Evolutionary conservation across 2,329 filamentous ascomycete genomes (phyloP).

Genomic region (Aureobasidium melanogenum): DNA sequence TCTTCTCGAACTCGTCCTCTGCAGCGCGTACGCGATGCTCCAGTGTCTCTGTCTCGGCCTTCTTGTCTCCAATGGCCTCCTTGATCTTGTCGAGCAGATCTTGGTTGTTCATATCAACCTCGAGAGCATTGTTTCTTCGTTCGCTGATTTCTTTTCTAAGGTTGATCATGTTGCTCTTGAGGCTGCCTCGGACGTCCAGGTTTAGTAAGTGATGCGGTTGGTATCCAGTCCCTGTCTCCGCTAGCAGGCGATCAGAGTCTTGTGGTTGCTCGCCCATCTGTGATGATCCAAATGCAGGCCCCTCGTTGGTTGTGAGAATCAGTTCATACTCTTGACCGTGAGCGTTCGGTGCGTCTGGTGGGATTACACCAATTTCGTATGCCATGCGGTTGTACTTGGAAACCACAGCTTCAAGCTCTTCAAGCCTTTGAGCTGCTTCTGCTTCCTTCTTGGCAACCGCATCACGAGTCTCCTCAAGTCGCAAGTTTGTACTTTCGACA

Average conservation of each 20-base stretch:
- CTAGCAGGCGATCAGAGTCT: conserved; percentile 68
- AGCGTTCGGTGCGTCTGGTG: conserved; percentile 73
- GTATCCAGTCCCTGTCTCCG: conserved; percentile 76
- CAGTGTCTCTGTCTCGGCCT: conserved; percentile 82
- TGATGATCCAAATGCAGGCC: conserved; percentile 58
- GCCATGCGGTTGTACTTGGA: conserved; percentile 90
- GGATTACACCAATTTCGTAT: conserved; percentile 89
- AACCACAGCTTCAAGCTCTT: conserved; percentile 83
- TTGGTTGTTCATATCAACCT: conserved; percentile 88
- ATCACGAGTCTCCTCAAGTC: conserved; percentile 78
- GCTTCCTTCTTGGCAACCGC: conserved; percentile 76
- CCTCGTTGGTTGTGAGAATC: conserved; percentile 68
- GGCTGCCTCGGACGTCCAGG: conserved; percentile 72
- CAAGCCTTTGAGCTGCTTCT: conserved; percentile 77
- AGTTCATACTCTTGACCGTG: conserved; percentile 81
- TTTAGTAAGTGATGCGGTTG: conserved; percentile 84
- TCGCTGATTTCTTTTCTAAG: conserved; percentile 91
- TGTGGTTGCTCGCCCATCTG: conserved; percentile 32
- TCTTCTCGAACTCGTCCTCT: conserved; percentile 89
- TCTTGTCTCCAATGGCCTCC: conserved; percentile 94
- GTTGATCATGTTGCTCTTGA: conserved; percentile 68
- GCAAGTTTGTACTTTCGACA: conserved; percentile 64
- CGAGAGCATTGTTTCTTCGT: conserved; percentile 68
- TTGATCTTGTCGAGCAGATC: conserved; percentile 90
- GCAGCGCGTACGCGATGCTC: conserved; percentile 81